Evolutionary conservation across 1,284 basidiomycete species (phyloP), one percentile per base, ranked within the genome.

Genomic region (Golubevia sp.): DNA sequence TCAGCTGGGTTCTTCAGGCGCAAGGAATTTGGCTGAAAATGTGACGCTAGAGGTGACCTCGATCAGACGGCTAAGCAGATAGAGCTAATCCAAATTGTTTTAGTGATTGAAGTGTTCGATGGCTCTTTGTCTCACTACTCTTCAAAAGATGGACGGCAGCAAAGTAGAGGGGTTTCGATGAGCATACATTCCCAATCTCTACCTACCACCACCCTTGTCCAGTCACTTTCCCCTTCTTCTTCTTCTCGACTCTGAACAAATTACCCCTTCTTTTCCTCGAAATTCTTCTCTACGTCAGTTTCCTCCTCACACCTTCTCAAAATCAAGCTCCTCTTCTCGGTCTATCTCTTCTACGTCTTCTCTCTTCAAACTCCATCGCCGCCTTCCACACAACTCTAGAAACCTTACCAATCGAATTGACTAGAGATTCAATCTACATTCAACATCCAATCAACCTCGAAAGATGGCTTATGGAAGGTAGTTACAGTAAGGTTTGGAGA

Each of bases 301-400:
- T 89, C 34, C 85, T 87, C 60, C 89, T 98, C 21, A 90, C 93
- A 0, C 88, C 89, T 2, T 98, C 96, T 8, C 88, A 90, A 64
- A 90, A 91, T 83, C 91, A 96, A 86, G 91, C 90, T 71, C 89
- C 95, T 55, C 90, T 98, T 62, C 90, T 94, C 56, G 95, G 96
- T 0, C 89, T 99, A 24, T 91, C 96, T 79, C 91, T 99, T 79
- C 91, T 99, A 72, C 92, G 93, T 25, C 89, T 97, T 65, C 89
- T 99, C 70, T 94, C 93, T 1, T 93, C 96, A 84, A 98, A 97
- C 85, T 90, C 93, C 79, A 97, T 98, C 81, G 93, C 96, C 50
- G 92, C 96, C 80, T 99, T 99, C 87, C 97, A 99, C 84, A 97
- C 94, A n/a, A 91, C 93, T n/a, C 89, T 99, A 63, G 97, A 99